phyloP scores from a whole-genome alignment of 108 stramenopile species.

The Stephanodiscus triporus region DNA sequence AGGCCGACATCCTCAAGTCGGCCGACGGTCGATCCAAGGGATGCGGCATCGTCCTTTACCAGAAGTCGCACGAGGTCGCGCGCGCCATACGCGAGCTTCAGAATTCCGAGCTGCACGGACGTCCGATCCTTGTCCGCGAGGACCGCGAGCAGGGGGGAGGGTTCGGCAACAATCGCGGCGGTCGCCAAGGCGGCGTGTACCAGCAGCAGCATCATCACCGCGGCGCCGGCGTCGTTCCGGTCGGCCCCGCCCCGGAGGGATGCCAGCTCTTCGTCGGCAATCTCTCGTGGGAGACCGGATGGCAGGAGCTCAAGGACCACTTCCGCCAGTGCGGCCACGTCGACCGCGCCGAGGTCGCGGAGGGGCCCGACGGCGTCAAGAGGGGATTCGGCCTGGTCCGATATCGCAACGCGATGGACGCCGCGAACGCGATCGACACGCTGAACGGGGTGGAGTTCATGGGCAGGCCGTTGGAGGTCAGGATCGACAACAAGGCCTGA shows the following conservation, averaged over 20 bases:
- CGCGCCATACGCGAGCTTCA: constrained; percentile 88
- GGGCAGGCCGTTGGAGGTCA: constrained; percentile 75
- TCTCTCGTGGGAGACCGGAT: constrained; percentile 79
- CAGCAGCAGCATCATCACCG: not conserved
- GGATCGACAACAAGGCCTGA: constrained; percentile 72
- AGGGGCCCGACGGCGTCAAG: constrained; percentile 62
- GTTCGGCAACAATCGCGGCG: constrained; percentile 19
- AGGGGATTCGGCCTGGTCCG: constrained; percentile 91
- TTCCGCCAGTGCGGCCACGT: constrained; percentile 90
- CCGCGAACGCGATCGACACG: constrained; percentile 73
- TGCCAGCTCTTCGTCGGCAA: constrained; percentile 79
- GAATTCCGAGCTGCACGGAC: constrained; percentile 77
- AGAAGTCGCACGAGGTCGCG: constrained; percentile 84
- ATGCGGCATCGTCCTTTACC: constrained; percentile 93
- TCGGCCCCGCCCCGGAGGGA: not conserved
- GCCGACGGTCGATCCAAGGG: constrained; percentile 87
- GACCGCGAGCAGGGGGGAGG: constrained; percentile 71
- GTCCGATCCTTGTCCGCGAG: constrained; percentile 88
- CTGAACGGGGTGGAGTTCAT: constrained; percentile 83
- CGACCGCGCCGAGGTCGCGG: constrained; percentile 55
- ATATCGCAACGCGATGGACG: constrained; percentile 80
- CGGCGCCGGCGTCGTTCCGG: too few relatives aligned
- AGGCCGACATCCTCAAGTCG: constrained; percentile 85
- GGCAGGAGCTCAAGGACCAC: constrained; percentile 96
- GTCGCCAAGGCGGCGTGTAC: constrained; percentile 5